Percentiles rank a stretch among this genome's conserved stretches.
Conservation (phyloP, 257 asterid species). For the Solanum ossicruentum region DNA sequence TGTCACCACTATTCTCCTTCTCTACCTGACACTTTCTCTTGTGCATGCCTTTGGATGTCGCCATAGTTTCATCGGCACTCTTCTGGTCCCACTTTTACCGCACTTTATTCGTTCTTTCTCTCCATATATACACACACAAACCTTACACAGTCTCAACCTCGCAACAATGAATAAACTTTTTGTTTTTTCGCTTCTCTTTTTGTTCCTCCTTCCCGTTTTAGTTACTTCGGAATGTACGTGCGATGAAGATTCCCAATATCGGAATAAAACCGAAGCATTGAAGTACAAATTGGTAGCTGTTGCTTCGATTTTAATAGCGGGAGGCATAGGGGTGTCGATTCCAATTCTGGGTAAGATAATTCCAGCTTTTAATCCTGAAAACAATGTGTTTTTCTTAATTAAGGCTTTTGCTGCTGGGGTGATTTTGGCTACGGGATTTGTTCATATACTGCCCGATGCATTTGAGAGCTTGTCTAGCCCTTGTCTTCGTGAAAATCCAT, state of each 20-base stretch:
- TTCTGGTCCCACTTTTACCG: not conserved
- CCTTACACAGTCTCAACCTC: not conserved
- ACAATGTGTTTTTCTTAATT: conserved; percentile 8
- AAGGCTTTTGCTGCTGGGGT: conserved; percentile 27
- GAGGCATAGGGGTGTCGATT: conserved; percentile 2
- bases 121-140: not conserved
- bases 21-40: not conserved
- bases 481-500: conserved; percentile 1
- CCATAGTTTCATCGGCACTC: not conserved
- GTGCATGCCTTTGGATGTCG: not conserved
- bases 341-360: conserved; percentile 3
- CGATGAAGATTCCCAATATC: not conserved
- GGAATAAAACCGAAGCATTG: not conserved
- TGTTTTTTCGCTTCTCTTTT: not conserved
- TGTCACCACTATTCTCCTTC: not conserved
- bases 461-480: not conserved
- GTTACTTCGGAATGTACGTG: conserved; percentile 1
- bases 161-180: not conserved
- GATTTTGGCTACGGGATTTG: conserved; percentile 27
- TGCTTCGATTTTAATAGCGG: not conserved
- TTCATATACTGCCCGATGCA: conserved; percentile 3
- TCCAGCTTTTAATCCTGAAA: conserved; percentile 6
- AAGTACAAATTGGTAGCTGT: conserved; percentile 11
- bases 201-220: not conserved
- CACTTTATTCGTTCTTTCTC: not conserved